Base-by-base conservation (phyloP, 176 grass and related monocot species). In the Chloris gayana region DNA sequence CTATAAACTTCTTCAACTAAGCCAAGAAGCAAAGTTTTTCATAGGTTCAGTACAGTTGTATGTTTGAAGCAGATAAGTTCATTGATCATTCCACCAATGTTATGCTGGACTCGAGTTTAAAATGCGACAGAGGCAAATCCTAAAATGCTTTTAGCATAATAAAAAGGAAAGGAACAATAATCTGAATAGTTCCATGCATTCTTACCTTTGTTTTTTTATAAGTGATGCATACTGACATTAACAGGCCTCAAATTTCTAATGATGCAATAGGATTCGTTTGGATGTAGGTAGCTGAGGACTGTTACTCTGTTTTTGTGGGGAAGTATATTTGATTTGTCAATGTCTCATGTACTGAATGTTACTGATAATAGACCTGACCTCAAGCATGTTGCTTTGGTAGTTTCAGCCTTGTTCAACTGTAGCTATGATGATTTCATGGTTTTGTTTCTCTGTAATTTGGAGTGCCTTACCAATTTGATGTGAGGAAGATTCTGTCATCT, bases 181-280 rank as follows among this genome's bases (percentile, higher is more conserved):
- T 44, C 9, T 44, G 41, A 44, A 44, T 44, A 70, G 26, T 53
- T 84, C 34, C 51, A 44, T 53, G n/a, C n/a, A n/a, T n/a, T n/a
- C n/a, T n/a, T n/a, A n/a, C n/a, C n/a, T n/a, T n/a, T n/a, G n/a
- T n/a, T n/a, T n/a, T n/a, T n/a, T n/a, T n/a, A n/a, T n/a, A n/a
- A n/a, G n/a, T n/a, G n/a, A n/a, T n/a, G 63, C 67, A 70, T 27
- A 32, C 64, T 75, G 54, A 34, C 1, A 29, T 15, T 41, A 63
- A 61, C 61, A 51, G 60, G 51, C 39, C 32, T 70, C 15, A 25
- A 17, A 32, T 84, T 75, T 27, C 33, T 84, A 69, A 76, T 21
- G 50, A 80, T 34, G 87, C 82, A 54, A 3, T 54, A 70, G 46
- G 76, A 88, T 80, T 69, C 80, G 22, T 53, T 15, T 26, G 39